Base-by-base conservation (phyloP, 257 asterid genomes). In the Fraxinus excelsior region DNA sequence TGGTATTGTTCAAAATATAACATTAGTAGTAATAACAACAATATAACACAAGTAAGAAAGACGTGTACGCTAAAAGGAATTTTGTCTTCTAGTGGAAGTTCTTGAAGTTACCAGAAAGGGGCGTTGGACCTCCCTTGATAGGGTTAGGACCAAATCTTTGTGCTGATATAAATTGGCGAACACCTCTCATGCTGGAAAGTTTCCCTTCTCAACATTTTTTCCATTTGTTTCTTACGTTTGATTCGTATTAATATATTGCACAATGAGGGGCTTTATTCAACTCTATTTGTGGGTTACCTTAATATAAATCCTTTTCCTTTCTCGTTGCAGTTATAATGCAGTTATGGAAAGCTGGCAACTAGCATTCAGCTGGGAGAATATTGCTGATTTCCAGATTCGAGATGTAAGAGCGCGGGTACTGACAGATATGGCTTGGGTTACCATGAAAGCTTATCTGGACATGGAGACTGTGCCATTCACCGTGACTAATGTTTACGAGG, bases 331-430 rank as follows among this genome's bases (percentile, higher is more conserved):
- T 70, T 91, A 87, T 82, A 83, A 75, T 78, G 88, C 92, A 67
- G 97, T 95, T 74, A 91, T 95, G 88, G 94, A 83, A 71, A 95
- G 99, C 89, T 93, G 99, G 99, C 92, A 91, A 81, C 73, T 87
- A 42, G 92, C 87, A 53, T 90, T 93, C 67, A 84, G 72, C 87
- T 93, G 97, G 97, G 97, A 91, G 49, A 87, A 91, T 72, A 92
- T 83, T 18, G 88, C 85, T 69, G 90, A 93, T 85, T 88, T 91
- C 80, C 90, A 91, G 81, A 74, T 91, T 70, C 88, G 83, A 77
- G 97, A 95, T 32, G 94, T 95, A 53, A 86, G 93, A 80, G 88
- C 88, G 38, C 94, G 99, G 35, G 97, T 93, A 19, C 80, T 85
- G 64, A 78, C 90, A 38, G 96, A 85, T 72, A 78, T 85, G 82